Conservation (phyloP, 2,329 filamentous ascomycete genomes). For the Neurospora sp. region DNA sequence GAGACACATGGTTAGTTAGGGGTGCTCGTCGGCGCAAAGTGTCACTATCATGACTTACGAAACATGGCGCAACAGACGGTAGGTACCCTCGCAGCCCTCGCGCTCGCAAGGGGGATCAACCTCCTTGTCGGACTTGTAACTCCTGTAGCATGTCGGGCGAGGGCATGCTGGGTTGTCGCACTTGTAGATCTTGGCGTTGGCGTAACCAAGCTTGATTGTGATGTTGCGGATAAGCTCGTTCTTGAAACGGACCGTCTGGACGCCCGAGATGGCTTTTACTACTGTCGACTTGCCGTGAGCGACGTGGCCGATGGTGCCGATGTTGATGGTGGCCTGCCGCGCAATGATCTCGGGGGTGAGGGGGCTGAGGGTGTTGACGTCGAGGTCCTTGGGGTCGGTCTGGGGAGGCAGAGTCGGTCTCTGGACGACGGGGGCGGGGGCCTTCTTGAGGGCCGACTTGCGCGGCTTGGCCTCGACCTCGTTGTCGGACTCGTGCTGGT, state of each 20-base stretch:
- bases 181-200: constrained; percentile 99
- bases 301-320: constrained; percentile 96
- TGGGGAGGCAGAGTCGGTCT: constrained; percentile 62
- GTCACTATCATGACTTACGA: constrained; percentile 51
- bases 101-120: constrained; percentile 93
- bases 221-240: constrained; percentile 99
- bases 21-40: background rate
- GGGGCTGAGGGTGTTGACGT: constrained; percentile 69
- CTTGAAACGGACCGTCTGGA: constrained; percentile 99
- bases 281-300: constrained; percentile 98
- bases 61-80: constrained; percentile 81
- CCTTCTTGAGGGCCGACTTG: constrained; percentile 85
- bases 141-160: constrained; percentile 87
- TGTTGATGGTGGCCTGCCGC: constrained; percentile 97
- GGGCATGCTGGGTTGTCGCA: constrained; percentile 89
- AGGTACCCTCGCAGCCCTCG: constrained; percentile 79
- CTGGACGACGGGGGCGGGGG: constrained; percentile 44
- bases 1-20: constrained; percentile 17
- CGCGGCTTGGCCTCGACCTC: constrained; percentile 54
- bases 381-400: constrained; percentile 82
- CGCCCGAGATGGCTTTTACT: constrained; percentile 97
- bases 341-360: constrained; percentile 95
- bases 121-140: constrained; percentile 98
- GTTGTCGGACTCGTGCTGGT: constrained; percentile 46
- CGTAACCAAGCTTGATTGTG: constrained; percentile 98